Evolutionary conservation across 257 asterid species (phyloP).

Genomic region (Handroanthus guayacan): DNA sequence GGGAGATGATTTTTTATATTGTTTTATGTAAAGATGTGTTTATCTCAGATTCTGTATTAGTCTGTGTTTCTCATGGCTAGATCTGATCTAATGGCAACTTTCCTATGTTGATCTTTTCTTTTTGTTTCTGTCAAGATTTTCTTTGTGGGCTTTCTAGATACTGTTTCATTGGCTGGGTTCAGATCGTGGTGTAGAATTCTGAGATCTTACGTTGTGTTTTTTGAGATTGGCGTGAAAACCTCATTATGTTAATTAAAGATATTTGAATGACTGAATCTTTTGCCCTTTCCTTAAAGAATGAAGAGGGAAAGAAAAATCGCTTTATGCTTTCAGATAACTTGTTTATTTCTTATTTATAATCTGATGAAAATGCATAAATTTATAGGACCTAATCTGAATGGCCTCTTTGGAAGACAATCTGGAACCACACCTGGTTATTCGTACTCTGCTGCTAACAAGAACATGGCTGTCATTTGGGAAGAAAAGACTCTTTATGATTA

Average conservation of each 20-base stretch:
- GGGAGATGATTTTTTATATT: not conserved
- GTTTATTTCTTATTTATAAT: not conserved
- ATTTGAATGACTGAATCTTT: not conserved
- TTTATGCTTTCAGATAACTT: not conserved
- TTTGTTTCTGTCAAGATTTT: not conserved
- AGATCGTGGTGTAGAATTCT: slow-evolving; percentile 25
- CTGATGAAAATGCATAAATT: slow-evolving; percentile 11
- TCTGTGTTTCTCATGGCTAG: slow-evolving; percentile 11
- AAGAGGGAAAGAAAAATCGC: not conserved
- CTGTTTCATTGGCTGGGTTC: slow-evolving; percentile 26
- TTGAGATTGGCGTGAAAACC: not conserved
- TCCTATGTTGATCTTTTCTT: not conserved
- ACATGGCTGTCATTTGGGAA: slow-evolving; percentile 81
- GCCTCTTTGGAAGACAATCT: slow-evolving; percentile 85
- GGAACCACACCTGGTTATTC: slow-evolving; percentile 91
- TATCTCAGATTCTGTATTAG: not conserved
- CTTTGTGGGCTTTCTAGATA: not conserved
- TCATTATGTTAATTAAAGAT: not conserved
- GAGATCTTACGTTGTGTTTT: not conserved
- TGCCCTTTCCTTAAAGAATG: not conserved
- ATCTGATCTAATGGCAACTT: slow-evolving; percentile 28
- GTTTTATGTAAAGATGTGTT: not conserved
- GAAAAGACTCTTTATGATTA: slow-evolving; percentile 81
- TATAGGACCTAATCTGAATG: slow-evolving; percentile 82
- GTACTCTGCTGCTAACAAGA: slow-evolving; percentile 84